Base-by-base conservation (phyloP, 306 rosid genomes). In the Quillaja saponaria region DNA sequence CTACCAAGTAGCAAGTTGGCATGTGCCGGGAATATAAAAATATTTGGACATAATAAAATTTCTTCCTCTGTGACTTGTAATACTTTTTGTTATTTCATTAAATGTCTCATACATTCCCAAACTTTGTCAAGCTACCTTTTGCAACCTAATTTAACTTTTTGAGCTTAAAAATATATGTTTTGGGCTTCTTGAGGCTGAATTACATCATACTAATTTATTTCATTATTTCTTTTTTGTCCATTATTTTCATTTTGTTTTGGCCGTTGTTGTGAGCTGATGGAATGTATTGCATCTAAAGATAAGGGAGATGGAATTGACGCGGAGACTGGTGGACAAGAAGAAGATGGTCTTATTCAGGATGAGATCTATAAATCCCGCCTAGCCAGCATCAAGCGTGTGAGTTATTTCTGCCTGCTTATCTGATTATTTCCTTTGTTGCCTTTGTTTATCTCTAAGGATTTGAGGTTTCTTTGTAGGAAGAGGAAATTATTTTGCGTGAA, bases 311-410 rank as follows among this genome's bases (percentile, higher is more conserved):
- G 80, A 49, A 68, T 64, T 67, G 97, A 94, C 68, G 21, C 79
- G 19, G 97, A 94, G 57, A 58, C 80, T 70, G 99, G 86, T 72
- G 59, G 69, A 31, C 84, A 84, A 10, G 99, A 94, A 57, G 92
- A 85, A 51, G 95, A 90, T 71, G 75, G 59, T 69, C 57, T 89
- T 52, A 79, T 90, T 59, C 99, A 87, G 51, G 99, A 94, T 59
- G 99, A 94, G 75, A 94, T 94, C 49, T 85, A 85, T 59, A 94
- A 90, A 69, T 85, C 96, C 64, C 90, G 97, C 66, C 71, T 94
- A 57, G 87, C 99, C 74, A 89, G 97, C 75, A 79, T 94, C 71
- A 94, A 89, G 81, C 90, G 99, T 7, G 99, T 94, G 67, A 80
- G 95, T 50, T 50, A 9, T 37, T 41, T 63, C 12, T 16, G 57